A percentile compares a stretch with the other conserved stretches of the same genome.
Evolutionary conservation across 805 yeast species (phyloP).

Genomic region (Metschnikowia cubensis): DNA sequence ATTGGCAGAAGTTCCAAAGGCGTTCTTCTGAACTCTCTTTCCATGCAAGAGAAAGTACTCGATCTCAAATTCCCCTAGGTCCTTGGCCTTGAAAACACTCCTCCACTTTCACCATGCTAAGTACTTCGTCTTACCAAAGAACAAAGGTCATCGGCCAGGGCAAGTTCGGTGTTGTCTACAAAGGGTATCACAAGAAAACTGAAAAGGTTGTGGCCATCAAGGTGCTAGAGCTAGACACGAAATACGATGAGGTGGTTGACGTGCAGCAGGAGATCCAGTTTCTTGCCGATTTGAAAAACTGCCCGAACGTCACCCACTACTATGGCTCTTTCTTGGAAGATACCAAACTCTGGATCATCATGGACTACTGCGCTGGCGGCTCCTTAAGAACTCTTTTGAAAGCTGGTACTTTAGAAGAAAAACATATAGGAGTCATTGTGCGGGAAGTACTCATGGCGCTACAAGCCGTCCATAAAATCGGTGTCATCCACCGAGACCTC

Average conservation of each 20-base stretch:
- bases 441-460: conserved; percentile 79
- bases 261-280: conserved; percentile 92
- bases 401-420: conserved; percentile 87
- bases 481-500: conserved; percentile 93
- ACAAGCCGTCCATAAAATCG: conserved; percentile 76
- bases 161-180: conserved; percentile 94
- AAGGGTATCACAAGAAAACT: conserved; percentile 68
- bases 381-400: conserved; percentile 78
- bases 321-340: conserved; percentile 85
- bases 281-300: conserved; percentile 72
- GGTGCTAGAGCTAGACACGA: conserved; percentile 86
- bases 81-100: not conserved
- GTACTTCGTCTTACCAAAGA: conserved; percentile 49
- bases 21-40: not conserved
- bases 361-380: conserved; percentile 98
- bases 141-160: conserved; percentile 94
- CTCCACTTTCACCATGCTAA: conserved; percentile 10
- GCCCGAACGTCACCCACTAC: conserved; percentile 90
- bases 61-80: not conserved
- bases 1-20: not conserved
- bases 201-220: conserved; percentile 87
- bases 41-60: not conserved
- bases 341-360: conserved; percentile 92
- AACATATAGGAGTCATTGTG: conserved; percentile 74
- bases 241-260: conserved; percentile 89